Evolutionary conservation across 1,284 basidiomycete species (phyloP), one percentile per base, ranked within the genome.

Genomic region (Vanrija humicola): DNA sequence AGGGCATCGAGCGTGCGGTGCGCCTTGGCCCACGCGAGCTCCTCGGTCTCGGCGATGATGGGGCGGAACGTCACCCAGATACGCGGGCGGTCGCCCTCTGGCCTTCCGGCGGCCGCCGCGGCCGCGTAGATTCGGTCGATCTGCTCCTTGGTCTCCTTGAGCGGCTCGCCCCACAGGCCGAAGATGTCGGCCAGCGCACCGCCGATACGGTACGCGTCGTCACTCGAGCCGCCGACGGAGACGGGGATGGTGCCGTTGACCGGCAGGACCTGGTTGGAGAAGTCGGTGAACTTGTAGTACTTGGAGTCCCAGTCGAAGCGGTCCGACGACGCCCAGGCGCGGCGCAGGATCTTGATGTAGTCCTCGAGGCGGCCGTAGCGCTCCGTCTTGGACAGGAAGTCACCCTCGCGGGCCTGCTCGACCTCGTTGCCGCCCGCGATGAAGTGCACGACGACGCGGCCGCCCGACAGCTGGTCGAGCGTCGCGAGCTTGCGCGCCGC

Each of bases 31-130:
- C 66, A 68, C 45, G 66, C 66, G n/a, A 68, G 61, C 28, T 68
- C 66, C 26, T 68, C 65, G 5, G 66, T 68, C 48, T 68, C 66
- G 38, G 66, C 66, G 38, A 68, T 47, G 57, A 68, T 68, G 15
- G 66, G 66, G 39, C 66, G 58, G 63, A 66, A 68, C 14, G 66
- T 66, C n/a, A 68, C 66, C 66, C 65, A 68, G 51, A 68, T 68
- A 26, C 63, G 55, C 2, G 66, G 66, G 46, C 66, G 50, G 55
- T 68, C 66, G 25, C 34, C 43, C 16, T 48, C 23, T 25, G 64
- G 45, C 21, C 66, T 51, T 25, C 66, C 66, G 19, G 66, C 66
- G 6, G 63, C 62, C 14, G 61, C 65, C 29, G 66, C 63, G 12
- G 64, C 66, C 14, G 66, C 66, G 58, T 68, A 64, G 56, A 68